Percentiles rank a stretch among this genome's conserved stretches.
phyloP scores from a whole-genome alignment of 495 filamentous ascomycete species.

The Physcia stellaris region DNA sequence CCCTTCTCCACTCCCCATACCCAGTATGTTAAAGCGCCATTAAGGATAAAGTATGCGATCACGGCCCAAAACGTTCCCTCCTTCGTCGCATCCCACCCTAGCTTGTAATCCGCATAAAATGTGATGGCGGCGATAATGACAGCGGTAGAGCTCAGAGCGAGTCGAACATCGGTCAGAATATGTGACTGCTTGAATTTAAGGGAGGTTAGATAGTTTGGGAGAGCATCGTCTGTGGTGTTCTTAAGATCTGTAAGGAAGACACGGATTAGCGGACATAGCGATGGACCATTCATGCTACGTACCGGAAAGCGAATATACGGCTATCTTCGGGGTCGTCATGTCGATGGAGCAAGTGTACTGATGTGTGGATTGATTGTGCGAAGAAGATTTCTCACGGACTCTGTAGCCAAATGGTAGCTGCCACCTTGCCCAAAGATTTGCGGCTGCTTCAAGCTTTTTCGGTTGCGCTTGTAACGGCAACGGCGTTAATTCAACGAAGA shows the following conservation, averaged over 20 bases:
- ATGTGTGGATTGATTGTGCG: too few relatives aligned
- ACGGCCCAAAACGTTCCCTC: conserved; percentile 57
- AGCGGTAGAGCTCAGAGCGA: conserved; percentile 69
- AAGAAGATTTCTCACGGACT: too few relatives aligned
- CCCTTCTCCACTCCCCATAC: conserved; percentile 74
- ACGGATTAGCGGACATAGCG: background rate
- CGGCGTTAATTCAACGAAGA: background rate
- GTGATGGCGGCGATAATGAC: conserved; percentile 65
- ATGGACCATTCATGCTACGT: too few relatives aligned
- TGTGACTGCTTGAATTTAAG: conserved; percentile 74
- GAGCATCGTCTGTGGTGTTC: conserved; percentile 87
- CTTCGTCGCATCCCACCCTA: conserved; percentile 77
- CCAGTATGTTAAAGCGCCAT: conserved; percentile 71
- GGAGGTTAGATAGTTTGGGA: conserved; percentile 79
- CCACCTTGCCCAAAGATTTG: too few relatives aligned
- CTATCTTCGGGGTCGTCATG: conserved; percentile 42
- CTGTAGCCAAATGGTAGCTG: too few relatives aligned
- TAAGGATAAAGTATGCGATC: conserved; percentile 63
- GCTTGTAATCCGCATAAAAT: conserved; percentile 82
- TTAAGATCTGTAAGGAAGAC: conserved; percentile 58
- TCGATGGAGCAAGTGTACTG: too few relatives aligned
- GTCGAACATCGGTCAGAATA: conserved; percentile 64
- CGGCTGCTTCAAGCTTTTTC: too few relatives aligned
- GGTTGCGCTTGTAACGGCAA: too few relatives aligned
- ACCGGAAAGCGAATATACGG: conserved; percentile 57